phyloP scores from a whole-genome alignment of 805 yeast species.

The Hanseniaspora vineae region DNA sequence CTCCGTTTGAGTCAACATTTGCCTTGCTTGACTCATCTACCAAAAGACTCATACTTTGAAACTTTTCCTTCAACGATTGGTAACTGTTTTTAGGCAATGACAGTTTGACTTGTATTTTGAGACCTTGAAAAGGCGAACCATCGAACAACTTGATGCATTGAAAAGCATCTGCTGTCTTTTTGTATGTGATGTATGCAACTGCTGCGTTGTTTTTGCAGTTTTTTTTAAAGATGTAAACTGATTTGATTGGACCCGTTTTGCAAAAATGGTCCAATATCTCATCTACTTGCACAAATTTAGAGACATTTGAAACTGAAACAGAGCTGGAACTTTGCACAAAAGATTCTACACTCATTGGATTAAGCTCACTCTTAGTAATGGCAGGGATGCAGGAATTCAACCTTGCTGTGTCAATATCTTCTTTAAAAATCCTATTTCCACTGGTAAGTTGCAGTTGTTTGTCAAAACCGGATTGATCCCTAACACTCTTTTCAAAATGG shows the following conservation, averaged over 20 bases:
- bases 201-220: slow-evolving; percentile 23
- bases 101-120: slow-evolving; percentile 14
- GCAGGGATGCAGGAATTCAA: no score
- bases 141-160: slow-evolving; percentile 25
- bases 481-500: slow-evolving; percentile 27
- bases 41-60: no score
- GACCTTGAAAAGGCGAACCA: slow-evolving; percentile 17
- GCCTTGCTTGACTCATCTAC: no score
- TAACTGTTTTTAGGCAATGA: slow-evolving; percentile 11
- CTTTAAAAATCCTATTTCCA: slow-evolving; percentile 8
- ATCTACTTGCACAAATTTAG: slow-evolving; percentile 19
- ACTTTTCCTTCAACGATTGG: slow-evolving; percentile 1
- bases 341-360: no score
- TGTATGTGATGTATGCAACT: slow-evolving; percentile 27
- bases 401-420: slow-evolving; percentile 2
- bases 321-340: slow-evolving; percentile 13
- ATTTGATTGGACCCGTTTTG: slow-evolving; percentile 22
- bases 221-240: slow-evolving; percentile 20
- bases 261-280: slow-evolving; percentile 20
- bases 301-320: slow-evolving; percentile 24
- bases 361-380: no score
- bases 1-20: no score
- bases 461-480: slow-evolving; percentile 22
- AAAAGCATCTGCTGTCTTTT: slow-evolving; percentile 23
- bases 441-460: slow-evolving; percentile 15